A percentile compares a stretch with the other conserved stretches of the same genome.
phyloP scores from a whole-genome alignment of 768 basidiomycete genomes.

The Cystoderma amianthinum region DNA sequence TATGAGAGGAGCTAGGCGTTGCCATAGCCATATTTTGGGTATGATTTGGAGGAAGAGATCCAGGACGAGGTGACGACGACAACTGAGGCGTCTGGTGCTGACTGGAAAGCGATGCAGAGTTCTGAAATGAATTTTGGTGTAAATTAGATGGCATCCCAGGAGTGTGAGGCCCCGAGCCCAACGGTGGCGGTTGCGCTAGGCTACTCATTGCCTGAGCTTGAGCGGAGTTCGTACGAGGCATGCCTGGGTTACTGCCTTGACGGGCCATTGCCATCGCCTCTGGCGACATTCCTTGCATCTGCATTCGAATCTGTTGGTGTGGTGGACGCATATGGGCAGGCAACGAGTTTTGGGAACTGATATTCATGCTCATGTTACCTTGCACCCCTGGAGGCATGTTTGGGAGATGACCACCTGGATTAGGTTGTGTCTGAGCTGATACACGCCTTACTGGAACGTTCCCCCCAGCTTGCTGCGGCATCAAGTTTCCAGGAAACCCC shows the following conservation, averaged over 20 bases:
- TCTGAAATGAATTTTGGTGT: slow-evolving; percentile 29
- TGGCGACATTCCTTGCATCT: slow-evolving; percentile 17
- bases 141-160: slow-evolving; percentile 27
- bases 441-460: slow-evolving; percentile 40
- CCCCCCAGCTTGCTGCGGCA: slow-evolving; percentile 25
- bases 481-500: slow-evolving; percentile 34
- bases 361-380: slow-evolving; percentile 31
- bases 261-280: slow-evolving; percentile 23
- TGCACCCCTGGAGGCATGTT: slow-evolving; percentile 25
- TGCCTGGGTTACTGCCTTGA: slow-evolving; percentile 28
- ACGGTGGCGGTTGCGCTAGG: slow-evolving; percentile 27
- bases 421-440: slow-evolving; percentile 49
- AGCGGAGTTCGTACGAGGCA: slow-evolving; percentile 39
- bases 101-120: slow-evolving; percentile 25
- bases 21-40: slow-evolving; percentile 32
- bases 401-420: slow-evolving; percentile 22
- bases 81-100: slow-evolving; percentile 30
- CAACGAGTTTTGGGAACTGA: slow-evolving; percentile 38
- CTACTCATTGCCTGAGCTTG: slow-evolving; percentile 43
- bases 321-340: slow-evolving; percentile 25
- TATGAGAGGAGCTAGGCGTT: slow-evolving; percentile 29
- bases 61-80: slow-evolving; percentile 34
- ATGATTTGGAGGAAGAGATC: slow-evolving; percentile 28
- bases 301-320: slow-evolving; percentile 16
- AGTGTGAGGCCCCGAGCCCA: slow-evolving; percentile 18